Evolutionary conservation across 805 yeast species (phyloP).

Genomic region (Metschnikowia proteae): DNA sequence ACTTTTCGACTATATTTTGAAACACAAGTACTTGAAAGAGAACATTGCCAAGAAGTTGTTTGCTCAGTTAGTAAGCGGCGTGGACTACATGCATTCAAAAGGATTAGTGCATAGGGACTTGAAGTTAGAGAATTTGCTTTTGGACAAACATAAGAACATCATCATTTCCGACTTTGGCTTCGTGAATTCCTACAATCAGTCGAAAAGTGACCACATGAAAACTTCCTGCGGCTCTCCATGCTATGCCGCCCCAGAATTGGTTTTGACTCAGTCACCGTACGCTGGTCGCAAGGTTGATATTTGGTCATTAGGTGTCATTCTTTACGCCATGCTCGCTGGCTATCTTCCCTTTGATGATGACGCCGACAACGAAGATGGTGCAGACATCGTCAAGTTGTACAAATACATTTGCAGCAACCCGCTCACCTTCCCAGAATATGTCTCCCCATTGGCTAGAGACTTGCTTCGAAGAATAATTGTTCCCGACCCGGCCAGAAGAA

Average conservation of each 20-base stretch:
- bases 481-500: slow-evolving; percentile 77
- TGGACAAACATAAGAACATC: slow-evolving; percentile 83
- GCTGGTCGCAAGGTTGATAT: slow-evolving; percentile 92
- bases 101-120: slow-evolving; percentile 78
- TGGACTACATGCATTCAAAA: slow-evolving; percentile 79
- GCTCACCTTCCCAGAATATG: slow-evolving; percentile 90
- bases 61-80: slow-evolving; percentile 92
- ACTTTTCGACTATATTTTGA: slow-evolving; percentile 85
- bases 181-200: slow-evolving; percentile 73
- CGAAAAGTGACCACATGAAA: slow-evolving; percentile 73
- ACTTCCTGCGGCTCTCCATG: slow-evolving; percentile 98
- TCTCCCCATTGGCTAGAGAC: slow-evolving; percentile 88
- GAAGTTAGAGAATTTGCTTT: slow-evolving; percentile 66
- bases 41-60: slow-evolving; percentile 79
- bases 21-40: slow-evolving; percentile 83
- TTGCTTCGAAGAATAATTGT: slow-evolving; percentile 78
- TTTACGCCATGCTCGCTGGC: slow-evolving; percentile 96
- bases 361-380: slow-evolving; percentile 93
- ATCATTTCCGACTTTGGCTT: slow-evolving; percentile 92
- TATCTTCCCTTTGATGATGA: slow-evolving; percentile 97
- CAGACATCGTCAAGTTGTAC: slow-evolving; percentile 85
- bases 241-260: slow-evolving; percentile 97
- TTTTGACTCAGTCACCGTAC: slow-evolving; percentile 80
- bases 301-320: slow-evolving; percentile 95
- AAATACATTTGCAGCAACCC: slow-evolving; percentile 90